These are phyloP conservation scores for Pelargonium nanum DNA, from an alignment of 345 rosid genomes.

Conservation along the genomic window DNA sequence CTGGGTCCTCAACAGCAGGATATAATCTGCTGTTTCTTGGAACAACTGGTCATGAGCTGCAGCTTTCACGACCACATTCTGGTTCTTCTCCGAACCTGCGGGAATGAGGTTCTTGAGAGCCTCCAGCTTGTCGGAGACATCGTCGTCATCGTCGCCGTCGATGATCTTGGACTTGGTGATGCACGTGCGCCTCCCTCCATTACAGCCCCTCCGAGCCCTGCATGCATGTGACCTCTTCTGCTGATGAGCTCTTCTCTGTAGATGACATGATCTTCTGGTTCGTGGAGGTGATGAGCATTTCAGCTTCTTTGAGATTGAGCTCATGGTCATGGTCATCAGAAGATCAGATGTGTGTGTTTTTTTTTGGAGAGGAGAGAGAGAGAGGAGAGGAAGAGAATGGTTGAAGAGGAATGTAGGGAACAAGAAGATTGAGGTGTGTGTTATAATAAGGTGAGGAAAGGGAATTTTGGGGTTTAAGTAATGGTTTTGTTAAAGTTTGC, in stretches of 20 bases:
- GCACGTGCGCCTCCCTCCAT: slow-evolving; percentile 10
- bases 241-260: slow-evolving; percentile 1
- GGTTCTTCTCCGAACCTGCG: background rate
- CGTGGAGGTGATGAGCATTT: no score
- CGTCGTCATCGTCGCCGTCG: slow-evolving; percentile 9
- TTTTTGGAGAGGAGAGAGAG: background rate
- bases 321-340: background rate
- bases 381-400: no score
- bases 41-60: slow-evolving; percentile 62
- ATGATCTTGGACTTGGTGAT: slow-evolving; percentile 7
- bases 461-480: background rate
- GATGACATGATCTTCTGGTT: no score
- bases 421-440: background rate
- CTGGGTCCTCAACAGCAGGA: slow-evolving; percentile 51
- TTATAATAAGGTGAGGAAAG: background rate
- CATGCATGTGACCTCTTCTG: background rate
- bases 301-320: background rate
- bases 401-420: background rate
- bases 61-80: slow-evolving; percentile 18
- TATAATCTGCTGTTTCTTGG: slow-evolving; percentile 77
- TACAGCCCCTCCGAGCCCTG: slow-evolving; percentile 5
- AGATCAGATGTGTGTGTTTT: no score
- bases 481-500: background rate
- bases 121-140: slow-evolving; percentile 54
- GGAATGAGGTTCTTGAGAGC: slow-evolving; percentile 70